Base-by-base conservation (phyloP, 768 basidiomycete genomes). In the Phanerodontia chrysosporium region DNA sequence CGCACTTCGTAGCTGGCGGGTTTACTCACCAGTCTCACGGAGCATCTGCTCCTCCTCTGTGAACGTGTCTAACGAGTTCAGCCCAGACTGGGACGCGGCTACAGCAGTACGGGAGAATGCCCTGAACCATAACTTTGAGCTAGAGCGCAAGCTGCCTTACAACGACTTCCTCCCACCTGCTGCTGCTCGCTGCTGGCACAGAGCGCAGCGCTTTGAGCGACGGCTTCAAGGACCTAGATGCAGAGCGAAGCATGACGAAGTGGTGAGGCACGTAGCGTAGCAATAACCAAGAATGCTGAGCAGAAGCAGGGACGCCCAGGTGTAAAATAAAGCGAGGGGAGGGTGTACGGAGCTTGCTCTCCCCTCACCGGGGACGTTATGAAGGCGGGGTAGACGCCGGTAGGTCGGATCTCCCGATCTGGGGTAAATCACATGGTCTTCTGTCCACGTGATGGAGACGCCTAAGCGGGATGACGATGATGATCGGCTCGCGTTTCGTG, bases 21-120 rank as follows among this genome's bases (percentile, higher is more conserved):
- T 22, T 18, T 5, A 73, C 83, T 45, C 65, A 95, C 95, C 94
- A 2, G 90, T 81, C 60, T 99, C 97, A 28, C 93, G 83, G 13
- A 98, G 80, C 89, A 98, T 92, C 59, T 87, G 76, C 74, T 99
- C 97, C 69, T 99, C 97, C 29, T 98, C 95, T 3, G 93, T 94
- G 66, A 94, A 95, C 2, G 81, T 81, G 67, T 88, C 86, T 25
- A 98, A 74, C 0, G 92, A 93, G 55, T 80, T 80, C 64, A 44
- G 70, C 9, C 53, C 55, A 3, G 62, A 45, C 46, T 63, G 45
- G 16, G 62, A 58, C 13, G 49, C 51, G 51, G 59, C 49, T 16
- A 49, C 59, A 30, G 46, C 36, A 12, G 65, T 60, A 7, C 59
- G 58, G 12, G 68, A 66, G 61, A 69, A 70, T 12, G 62, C 32